Evolutionary conservation across 352 stramenopile genomes (phyloP).

Genomic region (Phytophthora sp.): DNA sequence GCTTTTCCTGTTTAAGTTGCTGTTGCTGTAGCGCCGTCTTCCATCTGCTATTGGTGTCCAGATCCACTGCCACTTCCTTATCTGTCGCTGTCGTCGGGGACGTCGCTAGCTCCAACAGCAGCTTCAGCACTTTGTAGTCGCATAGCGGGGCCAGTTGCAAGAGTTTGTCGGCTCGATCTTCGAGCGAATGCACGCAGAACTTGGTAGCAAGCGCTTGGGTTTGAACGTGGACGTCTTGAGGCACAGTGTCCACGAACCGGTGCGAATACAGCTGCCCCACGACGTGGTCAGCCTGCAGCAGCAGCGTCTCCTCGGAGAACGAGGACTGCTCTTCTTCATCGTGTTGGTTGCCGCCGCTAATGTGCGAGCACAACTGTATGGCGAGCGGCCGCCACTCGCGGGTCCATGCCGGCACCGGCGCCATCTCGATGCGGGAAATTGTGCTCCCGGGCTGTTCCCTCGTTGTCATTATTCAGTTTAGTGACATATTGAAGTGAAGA

Average conservation of each 20-base stretch:
- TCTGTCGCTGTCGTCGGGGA: slow-evolving; percentile 51
- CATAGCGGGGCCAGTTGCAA: slow-evolving; percentile 38
- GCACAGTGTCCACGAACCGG: slow-evolving; percentile 54
- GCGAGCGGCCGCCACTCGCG: slow-evolving; percentile 66
- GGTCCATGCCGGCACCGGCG: slow-evolving; percentile 56
- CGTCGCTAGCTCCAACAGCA: slow-evolving; percentile 65
- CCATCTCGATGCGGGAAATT: slow-evolving; percentile 17
- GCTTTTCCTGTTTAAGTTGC: slow-evolving; percentile 19
- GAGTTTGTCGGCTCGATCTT: slow-evolving; percentile 48
- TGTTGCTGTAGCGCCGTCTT: slow-evolving; percentile 28
- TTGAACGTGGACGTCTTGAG: slow-evolving; percentile 54
- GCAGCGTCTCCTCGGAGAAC: slow-evolving; percentile 28
- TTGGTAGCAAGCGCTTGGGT: slow-evolving; percentile 50
- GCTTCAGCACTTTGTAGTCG: slow-evolving; percentile 59
- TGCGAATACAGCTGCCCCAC: slow-evolving; percentile 57
- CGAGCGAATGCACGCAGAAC: slow-evolving; percentile 61
- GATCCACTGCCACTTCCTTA: slow-evolving; percentile 39
- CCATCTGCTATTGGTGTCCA: slow-evolving; percentile 20
- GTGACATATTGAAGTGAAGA: slow-evolving; percentile 29
- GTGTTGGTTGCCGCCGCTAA: slow-evolving; percentile 1
- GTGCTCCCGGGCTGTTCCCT: too few species aligned
- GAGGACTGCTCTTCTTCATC: slow-evolving; percentile 1
- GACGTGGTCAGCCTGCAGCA: slow-evolving; percentile 56
- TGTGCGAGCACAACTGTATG: slow-evolving; percentile 48
- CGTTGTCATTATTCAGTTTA: slow-evolving; percentile 11